Evolutionary conservation across 495 filamentous ascomycete genomes (phyloP).

Genomic region (Aspergillus mulundensis): DNA sequence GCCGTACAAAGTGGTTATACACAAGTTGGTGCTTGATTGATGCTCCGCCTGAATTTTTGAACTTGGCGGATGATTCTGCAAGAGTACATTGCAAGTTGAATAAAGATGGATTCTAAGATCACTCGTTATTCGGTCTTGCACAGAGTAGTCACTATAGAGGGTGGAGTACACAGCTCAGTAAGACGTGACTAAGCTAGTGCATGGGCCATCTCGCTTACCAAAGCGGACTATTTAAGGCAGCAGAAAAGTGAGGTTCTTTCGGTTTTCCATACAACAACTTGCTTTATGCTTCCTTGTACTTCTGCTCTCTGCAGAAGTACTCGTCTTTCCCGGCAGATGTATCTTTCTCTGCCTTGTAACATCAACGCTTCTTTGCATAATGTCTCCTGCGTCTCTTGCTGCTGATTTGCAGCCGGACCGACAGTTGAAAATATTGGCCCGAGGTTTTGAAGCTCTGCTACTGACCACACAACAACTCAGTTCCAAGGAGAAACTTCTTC

Average conservation of each 20-base stretch:
- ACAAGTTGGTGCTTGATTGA: too few species aligned
- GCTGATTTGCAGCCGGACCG: slow-evolving; percentile 33
- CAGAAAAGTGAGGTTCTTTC: slow-evolving; percentile 11
- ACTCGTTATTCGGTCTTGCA: too few species aligned
- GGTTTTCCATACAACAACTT: slow-evolving; percentile 4
- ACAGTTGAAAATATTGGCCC: slow-evolving; percentile 40
- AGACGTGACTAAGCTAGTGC: slow-evolving; percentile 28
- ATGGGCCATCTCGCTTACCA: slow-evolving; percentile 43
- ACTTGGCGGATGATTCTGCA: too few species aligned
- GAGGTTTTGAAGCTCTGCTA: slow-evolving; percentile 47
- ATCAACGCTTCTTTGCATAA: slow-evolving; percentile 18
- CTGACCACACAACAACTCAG: slow-evolving; percentile 45
- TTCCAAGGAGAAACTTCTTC: slow-evolving; percentile 40
- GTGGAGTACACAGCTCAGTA: neutral
- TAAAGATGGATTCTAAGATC: too few species aligned
- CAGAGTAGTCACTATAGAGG: too few species aligned
- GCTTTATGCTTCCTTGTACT: slow-evolving; percentile 20
- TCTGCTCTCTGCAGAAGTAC: slow-evolving; percentile 29
- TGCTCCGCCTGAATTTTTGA: too few species aligned
- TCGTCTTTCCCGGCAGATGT: slow-evolving; percentile 17
- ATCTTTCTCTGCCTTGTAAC: slow-evolving; percentile 25
- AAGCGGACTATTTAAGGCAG: slow-evolving; percentile 11
- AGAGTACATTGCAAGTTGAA: too few species aligned
- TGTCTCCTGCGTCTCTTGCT: slow-evolving; percentile 37
- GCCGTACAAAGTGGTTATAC: too few species aligned